Percentiles rank a stretch among this genome's conserved stretches.
phyloP scores from a whole-genome alignment of 2,329 filamentous ascomycete genomes.

The Chaetomiaceae sp. region DNA sequence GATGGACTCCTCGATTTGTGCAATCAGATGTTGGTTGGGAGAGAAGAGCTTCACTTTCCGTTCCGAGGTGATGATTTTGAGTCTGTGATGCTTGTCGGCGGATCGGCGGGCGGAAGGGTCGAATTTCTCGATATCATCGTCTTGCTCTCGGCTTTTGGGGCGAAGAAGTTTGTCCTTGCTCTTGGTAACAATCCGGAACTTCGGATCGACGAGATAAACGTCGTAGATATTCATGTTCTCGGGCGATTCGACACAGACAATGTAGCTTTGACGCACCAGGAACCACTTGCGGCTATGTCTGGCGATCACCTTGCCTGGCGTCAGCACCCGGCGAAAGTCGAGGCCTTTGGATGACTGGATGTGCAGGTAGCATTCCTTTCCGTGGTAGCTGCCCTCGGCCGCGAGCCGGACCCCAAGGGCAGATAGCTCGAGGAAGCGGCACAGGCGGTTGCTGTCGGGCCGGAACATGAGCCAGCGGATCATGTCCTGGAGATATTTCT shows the following conservation, averaged over 20 bases:
- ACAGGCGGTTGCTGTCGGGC: conserved; percentile 89
- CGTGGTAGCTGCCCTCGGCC: conserved; percentile 93
- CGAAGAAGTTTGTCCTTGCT: conserved; percentile 48
- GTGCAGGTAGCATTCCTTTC: conserved; percentile 90
- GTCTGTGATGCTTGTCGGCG: conserved; percentile 66
- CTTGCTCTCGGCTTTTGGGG: conserved; percentile 32
- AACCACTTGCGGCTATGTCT: conserved; percentile 96
- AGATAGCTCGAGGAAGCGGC: conserved; percentile 92
- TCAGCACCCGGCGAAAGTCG: conserved; percentile 77
- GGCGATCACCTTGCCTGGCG: conserved; percentile 70
- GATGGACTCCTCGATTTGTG: conserved; percentile 93
- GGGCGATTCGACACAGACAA: conserved; percentile 96
- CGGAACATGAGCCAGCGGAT: conserved; percentile 96
- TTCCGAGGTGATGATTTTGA: conserved; percentile 88
- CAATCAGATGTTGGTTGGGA: conserved; percentile 80
- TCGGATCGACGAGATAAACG: conserved; percentile 90
- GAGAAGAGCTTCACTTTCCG: conserved; percentile 87
- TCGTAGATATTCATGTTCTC: conserved; percentile 99
- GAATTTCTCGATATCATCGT: conserved; percentile 36
- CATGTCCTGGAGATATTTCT: conserved; percentile 88
- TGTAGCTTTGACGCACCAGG: conserved; percentile 92
- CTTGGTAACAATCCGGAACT: conserved; percentile 76
- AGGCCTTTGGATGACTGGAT: conserved; percentile 89
- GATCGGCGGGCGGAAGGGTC: conserved; percentile 37
- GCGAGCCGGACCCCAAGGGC: conserved; percentile 89